These are phyloP conservation scores for Yamadazyma songkhlaensis DNA, from an alignment of 1,139 yeast species.

Conservation along the genomic window DNA sequence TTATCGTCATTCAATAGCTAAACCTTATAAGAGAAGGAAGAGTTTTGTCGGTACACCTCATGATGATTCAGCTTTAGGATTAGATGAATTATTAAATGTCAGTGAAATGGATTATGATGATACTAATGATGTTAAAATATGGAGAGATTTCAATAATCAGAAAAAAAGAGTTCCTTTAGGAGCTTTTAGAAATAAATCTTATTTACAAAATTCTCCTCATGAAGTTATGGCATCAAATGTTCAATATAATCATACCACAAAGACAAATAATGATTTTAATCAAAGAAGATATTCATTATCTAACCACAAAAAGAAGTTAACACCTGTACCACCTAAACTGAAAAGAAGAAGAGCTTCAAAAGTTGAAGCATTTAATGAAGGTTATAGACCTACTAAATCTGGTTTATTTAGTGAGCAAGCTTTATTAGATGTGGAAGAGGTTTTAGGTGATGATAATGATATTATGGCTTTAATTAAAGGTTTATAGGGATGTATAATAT, in stretches of 20 bases:
- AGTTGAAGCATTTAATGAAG: constrained; percentile 74
- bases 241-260: constrained; percentile 21
- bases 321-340: constrained; percentile 23
- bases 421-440: constrained; percentile 67
- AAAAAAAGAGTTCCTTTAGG: constrained; percentile 75
- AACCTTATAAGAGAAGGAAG: constrained; percentile 16
- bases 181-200: constrained; percentile 82
- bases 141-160: constrained; percentile 53
- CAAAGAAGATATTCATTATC: constrained; percentile 19
- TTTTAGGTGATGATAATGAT: constrained; percentile 46
- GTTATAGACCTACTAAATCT: constrained; percentile 66
- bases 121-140: constrained; percentile 48
- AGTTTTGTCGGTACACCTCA: constrained; percentile 21
- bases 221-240: constrained; percentile 20
- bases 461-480: constrained; percentile 47
- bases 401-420: constrained; percentile 76
- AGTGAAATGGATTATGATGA: constrained; percentile 84
- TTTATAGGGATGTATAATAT: constrained; percentile 16
- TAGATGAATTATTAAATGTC: constrained; percentile 84
- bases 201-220: constrained; percentile 28
- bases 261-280: constrained; percentile 19
- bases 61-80: constrained; percentile 62
- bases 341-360: constrained; percentile 56
- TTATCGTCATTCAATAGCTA: not conserved
- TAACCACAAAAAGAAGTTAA: constrained; percentile 10